Evolutionary conservation across 306 rosid species (phyloP), one percentile per base, ranked within the genome.

Genomic region (Alnus rubra): DNA sequence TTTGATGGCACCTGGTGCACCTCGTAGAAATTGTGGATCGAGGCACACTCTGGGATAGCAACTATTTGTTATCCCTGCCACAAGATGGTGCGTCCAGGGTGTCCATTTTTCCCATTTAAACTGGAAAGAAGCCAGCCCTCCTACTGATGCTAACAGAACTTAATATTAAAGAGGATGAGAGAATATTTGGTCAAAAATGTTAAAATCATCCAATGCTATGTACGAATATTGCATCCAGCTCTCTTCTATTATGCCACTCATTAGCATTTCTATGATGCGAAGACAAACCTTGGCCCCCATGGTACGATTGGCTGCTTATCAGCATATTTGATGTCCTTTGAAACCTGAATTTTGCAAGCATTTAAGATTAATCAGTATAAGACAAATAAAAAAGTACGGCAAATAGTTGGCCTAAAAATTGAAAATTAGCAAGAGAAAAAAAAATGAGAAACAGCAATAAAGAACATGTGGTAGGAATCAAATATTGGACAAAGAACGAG

Each of bases 251-350:
- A 18, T 68, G 72, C 8, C 72, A 16, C 45, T 59, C 64, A 59
- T 44, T n/a, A 42, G 19, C 42, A 84, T 76, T 76, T 76, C 73
- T 28, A 78, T 65, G 56, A 81, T 50, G 73, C 59, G 74, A 78
- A 74, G 73, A 71, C 83, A 75, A 80, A 95, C 99, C 99, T 92
- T 83, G 99, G 99, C 28, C 99, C 99, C 99, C 99, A 95, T 71
- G 99, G 97, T 42, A 95, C 82, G 81, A 95, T 82, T 81, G 97
- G 98, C 87, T 90, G 98, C 87, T 91, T 95, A 87, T 95, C 99
- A 2, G 99, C 99, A 79, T 91, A 95, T 85, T 91, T 95, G 75
- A 95, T 89, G 84, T 93, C 99, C 86, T 95, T 95, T 42, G 99
- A 95, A 85, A 95, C 97, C 99, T 93, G 87, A 82, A 85, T 51